Conservation (phyloP, 306 rosid genomes). For the Quercus alba region DNA sequence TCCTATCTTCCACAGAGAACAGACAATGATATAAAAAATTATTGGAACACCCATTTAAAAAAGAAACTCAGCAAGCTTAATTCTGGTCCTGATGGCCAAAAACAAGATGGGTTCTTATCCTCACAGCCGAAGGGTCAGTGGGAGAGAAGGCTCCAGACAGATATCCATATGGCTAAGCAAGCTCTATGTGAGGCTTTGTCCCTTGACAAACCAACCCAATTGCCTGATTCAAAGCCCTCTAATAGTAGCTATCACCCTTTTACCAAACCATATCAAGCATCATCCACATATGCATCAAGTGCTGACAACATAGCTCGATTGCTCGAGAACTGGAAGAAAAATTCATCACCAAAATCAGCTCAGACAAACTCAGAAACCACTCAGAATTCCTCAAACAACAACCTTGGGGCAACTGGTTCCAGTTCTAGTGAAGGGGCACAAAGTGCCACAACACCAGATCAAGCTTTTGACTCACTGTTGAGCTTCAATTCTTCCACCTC, state of each 20-base stretch:
- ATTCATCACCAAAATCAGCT: conserved; percentile 40
- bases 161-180: conserved; percentile 80
- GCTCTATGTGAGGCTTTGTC: conserved; percentile 86
- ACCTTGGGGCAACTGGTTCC: conserved; percentile 14
- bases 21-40: conserved; percentile 64
- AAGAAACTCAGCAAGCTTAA: conserved; percentile 41
- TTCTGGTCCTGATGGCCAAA: conserved; percentile 18
- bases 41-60: conserved; percentile 69
- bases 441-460: conserved; percentile 35
- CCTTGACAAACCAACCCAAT: conserved; percentile 39
- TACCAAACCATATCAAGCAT: conserved; percentile 1
- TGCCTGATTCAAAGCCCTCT: conserved; percentile 36
- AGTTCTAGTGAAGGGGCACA: conserved; percentile 57
- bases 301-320: conserved; percentile 66
- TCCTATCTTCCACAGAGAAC: conserved; percentile 68
- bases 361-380: conserved; percentile 13
- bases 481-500: conserved; percentile 46
- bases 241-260: background rate
- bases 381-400: conserved; percentile 10
- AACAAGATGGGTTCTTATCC: conserved; percentile 21
- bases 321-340: conserved; percentile 75
- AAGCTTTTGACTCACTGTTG: conserved; percentile 40
- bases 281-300: conserved; percentile 65
- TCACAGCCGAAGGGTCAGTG: conserved; percentile 73
- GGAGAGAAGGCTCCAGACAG: conserved; percentile 94